phyloP scores from a whole-genome alignment of 371 early-diverging fungal genomes.

The Chytridiales sp. region DNA sequence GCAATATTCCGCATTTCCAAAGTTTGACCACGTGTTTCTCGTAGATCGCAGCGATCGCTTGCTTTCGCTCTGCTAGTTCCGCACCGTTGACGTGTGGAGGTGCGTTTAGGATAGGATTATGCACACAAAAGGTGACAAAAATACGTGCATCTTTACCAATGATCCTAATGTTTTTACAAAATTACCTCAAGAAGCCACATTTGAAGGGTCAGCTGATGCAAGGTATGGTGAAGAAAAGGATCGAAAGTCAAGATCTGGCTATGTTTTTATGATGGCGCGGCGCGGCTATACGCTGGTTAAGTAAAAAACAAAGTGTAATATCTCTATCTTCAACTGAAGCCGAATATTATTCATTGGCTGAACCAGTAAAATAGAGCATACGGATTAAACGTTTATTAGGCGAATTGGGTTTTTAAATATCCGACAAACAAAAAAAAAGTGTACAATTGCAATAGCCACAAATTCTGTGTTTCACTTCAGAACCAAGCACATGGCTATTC shows the following conservation, averaged over 20 bases:
- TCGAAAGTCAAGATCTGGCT: conserved; percentile 27
- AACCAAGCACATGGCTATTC: conserved; percentile 32
- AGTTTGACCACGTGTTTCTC: too few species aligned
- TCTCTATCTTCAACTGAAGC: conserved; percentile 36
- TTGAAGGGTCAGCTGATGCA: conserved; percentile 32
- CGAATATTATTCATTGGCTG: conserved; percentile 26
- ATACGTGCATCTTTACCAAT: too few species aligned
- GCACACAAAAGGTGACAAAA: too few species aligned
- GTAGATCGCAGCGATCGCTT: too few species aligned
- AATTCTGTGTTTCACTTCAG: conserved; percentile 15
- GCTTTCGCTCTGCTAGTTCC: too few species aligned
- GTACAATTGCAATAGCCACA: conserved; percentile 23
- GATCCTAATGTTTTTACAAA: too few species aligned
- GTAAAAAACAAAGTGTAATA: conserved; percentile 30
- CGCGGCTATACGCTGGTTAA: conserved; percentile 23
- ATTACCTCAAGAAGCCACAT: too few species aligned
- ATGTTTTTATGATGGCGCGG: conserved; percentile 25
- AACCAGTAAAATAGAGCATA: conserved; percentile 24
- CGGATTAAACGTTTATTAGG: conserved; percentile 25
- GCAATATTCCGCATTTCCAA: too few species aligned
- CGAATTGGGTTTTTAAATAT: conserved; percentile 14
- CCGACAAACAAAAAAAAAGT: conserved; percentile 24
- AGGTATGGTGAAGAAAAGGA: conserved; percentile 29
- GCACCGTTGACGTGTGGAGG: too few species aligned
- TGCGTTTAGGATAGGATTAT: too few species aligned